Evolutionary conservation across 2,329 filamentous ascomycete species (phyloP).

Genomic region (Stachybotrys echinatus): DNA sequence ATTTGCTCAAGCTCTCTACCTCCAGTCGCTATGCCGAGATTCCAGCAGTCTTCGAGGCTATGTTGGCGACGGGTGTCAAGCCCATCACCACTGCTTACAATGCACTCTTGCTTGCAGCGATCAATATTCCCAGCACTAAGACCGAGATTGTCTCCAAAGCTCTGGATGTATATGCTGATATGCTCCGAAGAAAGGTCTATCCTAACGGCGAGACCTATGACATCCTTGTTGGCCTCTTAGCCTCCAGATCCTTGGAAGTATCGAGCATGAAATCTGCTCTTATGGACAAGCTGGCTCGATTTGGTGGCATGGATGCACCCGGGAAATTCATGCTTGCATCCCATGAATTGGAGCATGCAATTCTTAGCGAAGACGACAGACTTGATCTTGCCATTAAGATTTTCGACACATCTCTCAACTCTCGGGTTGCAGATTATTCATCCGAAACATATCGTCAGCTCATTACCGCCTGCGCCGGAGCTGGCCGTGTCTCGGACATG

Average conservation of each 20-base stretch:
- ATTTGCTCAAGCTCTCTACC: constrained; percentile 69
- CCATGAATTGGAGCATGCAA: constrained; percentile 79
- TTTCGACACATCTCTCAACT: constrained; percentile 69
- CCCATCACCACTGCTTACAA: constrained; percentile 90
- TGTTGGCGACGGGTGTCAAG: constrained; percentile 76
- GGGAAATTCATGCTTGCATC: constrained; percentile 87
- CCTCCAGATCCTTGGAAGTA: constrained; percentile 75
- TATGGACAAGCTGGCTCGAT: constrained; percentile 78
- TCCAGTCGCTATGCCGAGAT: constrained; percentile 78
- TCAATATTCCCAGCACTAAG: constrained; percentile 72
- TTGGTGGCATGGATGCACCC: constrained; percentile 76
- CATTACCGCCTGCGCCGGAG: constrained; percentile 80
- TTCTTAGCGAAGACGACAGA: constrained; percentile 81
- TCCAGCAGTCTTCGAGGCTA: constrained; percentile 82
- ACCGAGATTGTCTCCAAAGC: constrained; percentile 86
- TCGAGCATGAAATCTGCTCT: constrained; percentile 65
- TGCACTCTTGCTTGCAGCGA: constrained; percentile 77
- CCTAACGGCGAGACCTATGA: constrained; percentile 85
- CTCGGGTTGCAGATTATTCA: constrained; percentile 62
- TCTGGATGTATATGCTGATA: constrained; percentile 91
- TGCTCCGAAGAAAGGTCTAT: constrained; percentile 78
- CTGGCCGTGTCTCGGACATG: constrained; percentile 82
- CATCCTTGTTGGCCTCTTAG: constrained; percentile 77
- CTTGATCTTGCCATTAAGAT: constrained; percentile 80
- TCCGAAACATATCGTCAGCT: constrained; percentile 80